Percentiles rank a stretch among this genome's conserved stretches.
Conservation (phyloP, 164 flowering plant genomes). For the Macadamia tetraphylla region DNA sequence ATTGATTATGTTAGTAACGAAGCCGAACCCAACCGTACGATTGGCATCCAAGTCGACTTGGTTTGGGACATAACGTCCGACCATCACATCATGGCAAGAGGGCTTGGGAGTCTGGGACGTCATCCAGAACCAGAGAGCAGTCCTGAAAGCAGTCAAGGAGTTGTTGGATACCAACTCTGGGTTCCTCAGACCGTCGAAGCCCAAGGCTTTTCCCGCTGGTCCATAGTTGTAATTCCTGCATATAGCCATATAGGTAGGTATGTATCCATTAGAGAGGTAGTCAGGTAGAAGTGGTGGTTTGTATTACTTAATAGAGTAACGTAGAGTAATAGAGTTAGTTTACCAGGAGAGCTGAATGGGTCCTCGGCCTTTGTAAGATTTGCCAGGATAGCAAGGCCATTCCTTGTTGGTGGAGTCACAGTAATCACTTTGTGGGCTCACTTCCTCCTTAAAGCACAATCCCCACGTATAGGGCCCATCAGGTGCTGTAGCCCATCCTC, state of each 20-base stretch:
- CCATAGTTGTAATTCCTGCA: slow-evolving; percentile 82
- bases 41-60: slow-evolving; percentile 45
- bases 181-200: slow-evolving; percentile 49
- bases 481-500: slow-evolving; percentile 90
- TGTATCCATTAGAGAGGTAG: too few relatives aligned
- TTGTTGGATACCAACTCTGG: slow-evolving; percentile 63
- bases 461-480: slow-evolving; percentile 93
- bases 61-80: slow-evolving; percentile 35
- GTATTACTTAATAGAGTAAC: too few relatives aligned
- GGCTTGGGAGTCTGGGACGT: slow-evolving; percentile 59
- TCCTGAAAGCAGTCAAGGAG: slow-evolving; percentile 50
- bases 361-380: slow-evolving; percentile 71
- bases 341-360: slow-evolving; percentile 78
- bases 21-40: slow-evolving; percentile 53
- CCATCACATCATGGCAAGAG: slow-evolving; percentile 67
- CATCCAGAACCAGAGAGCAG: slow-evolving; percentile 86
- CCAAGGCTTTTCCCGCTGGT: slow-evolving; percentile 61
- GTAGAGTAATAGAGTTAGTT: background rate
- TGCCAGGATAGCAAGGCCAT: slow-evolving; percentile 73
- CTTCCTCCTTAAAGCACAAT: slow-evolving; percentile 57
- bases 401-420: slow-evolving; percentile 40
- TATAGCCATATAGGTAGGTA: background rate
- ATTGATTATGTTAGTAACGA: slow-evolving; percentile 59
- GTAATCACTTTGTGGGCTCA: slow-evolving; percentile 35
- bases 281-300: too few relatives aligned